Evolutionary conservation across 495 filamentous ascomycete species (phyloP), one percentile per base, ranked within the genome.

Genomic region (Neurospora sp.): DNA sequence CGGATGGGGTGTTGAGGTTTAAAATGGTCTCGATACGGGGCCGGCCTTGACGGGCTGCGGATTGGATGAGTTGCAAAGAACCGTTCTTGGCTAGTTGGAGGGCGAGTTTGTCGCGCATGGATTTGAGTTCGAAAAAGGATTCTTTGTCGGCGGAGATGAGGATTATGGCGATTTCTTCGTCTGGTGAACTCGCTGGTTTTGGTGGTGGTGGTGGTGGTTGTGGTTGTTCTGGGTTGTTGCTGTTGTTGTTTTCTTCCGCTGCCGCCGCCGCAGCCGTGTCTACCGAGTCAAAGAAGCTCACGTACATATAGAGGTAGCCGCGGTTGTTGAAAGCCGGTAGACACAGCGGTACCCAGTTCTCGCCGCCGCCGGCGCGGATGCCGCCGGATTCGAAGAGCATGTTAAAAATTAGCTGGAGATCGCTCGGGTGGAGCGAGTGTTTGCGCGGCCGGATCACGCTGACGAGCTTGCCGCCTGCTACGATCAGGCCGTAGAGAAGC

Each of bases 221-320:
- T 31, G 31, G 31, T 31, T 31, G 31, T 31, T 31, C 31, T 31
- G 31, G 31, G 31, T 31, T 31, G 31, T 31, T 31, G 31, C 31
- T 31, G 31, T n/a, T 23, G 23, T 3, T 41, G 39, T 76, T 77
- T 23, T 71, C 76, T 39, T 77, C 77, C 70, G 78, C 81, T n/a
- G 31, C 31, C 31, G 31, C 31, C 2, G 31, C 31, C 31, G 31
- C 31, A 2, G 31, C 31, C 31, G 81, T 80, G 5, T 49, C 60
- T 14, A 60, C 70, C 16, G 72, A 69, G 75, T 87, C 86, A 71
- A 98, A 87, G 79, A 98, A 99, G 83, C 93, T 96, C 80, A 98
- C 95, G 80, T 98, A 99, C 93, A 98, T 98, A 84, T 98, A 97
- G 3, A 99, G 87, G 80, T 96, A 98, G n/a, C 96, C 96, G 69